phyloP scores from a whole-genome alignment of 306 rosid species.

The Cicer arietinum region DNA sequence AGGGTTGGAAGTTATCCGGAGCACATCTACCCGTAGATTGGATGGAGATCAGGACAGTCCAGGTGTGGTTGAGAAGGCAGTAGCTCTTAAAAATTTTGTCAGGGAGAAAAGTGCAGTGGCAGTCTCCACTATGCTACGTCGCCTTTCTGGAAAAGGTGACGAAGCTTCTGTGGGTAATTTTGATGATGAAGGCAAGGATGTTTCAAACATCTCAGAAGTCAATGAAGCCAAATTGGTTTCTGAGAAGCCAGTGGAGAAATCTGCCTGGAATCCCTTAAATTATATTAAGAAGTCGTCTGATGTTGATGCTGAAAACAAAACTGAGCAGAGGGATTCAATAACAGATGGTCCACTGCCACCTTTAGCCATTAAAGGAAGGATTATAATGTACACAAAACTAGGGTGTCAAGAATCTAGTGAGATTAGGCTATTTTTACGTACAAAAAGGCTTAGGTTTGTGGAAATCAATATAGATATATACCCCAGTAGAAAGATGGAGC shows the following conservation, averaged over 20 bases:
- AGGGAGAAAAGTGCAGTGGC: slow-evolving; percentile 70
- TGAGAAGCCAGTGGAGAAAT: slow-evolving; percentile 62
- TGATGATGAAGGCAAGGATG: slow-evolving; percentile 51
- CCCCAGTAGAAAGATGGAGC: slow-evolving; percentile 77
- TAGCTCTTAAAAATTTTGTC: slow-evolving; percentile 76
- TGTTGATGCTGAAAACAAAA: slow-evolving; percentile 52
- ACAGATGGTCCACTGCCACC: slow-evolving; percentile 43
- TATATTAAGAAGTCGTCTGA: slow-evolving; percentile 62
- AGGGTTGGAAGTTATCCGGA: slow-evolving; percentile 69
- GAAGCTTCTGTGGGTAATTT: slow-evolving; percentile 46
- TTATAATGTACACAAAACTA: slow-evolving; percentile 74
- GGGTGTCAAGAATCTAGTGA: slow-evolving; percentile 78
- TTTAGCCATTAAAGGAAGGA: slow-evolving; percentile 73
- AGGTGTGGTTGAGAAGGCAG: slow-evolving; percentile 81
- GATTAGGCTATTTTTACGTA: slow-evolving; percentile 66
- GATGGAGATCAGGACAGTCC: slow-evolving; percentile 62
- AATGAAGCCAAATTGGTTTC: slow-evolving; percentile 53
- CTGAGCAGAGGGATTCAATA: slow-evolving; percentile 50
- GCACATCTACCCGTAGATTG: slow-evolving; percentile 50
- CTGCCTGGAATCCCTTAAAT: slow-evolving; percentile 76
- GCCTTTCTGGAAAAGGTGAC: slow-evolving; percentile 71
- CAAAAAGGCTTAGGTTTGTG: slow-evolving; percentile 69
- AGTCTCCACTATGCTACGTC: slow-evolving; percentile 75
- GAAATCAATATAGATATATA: slow-evolving; percentile 85
- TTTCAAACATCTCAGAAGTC: slow-evolving; percentile 49